Evolutionary conservation across 768 basidiomycete genomes (phyloP), one percentile per base, ranked within the genome.

Genomic region (Macrolepiota fuliginosa): DNA sequence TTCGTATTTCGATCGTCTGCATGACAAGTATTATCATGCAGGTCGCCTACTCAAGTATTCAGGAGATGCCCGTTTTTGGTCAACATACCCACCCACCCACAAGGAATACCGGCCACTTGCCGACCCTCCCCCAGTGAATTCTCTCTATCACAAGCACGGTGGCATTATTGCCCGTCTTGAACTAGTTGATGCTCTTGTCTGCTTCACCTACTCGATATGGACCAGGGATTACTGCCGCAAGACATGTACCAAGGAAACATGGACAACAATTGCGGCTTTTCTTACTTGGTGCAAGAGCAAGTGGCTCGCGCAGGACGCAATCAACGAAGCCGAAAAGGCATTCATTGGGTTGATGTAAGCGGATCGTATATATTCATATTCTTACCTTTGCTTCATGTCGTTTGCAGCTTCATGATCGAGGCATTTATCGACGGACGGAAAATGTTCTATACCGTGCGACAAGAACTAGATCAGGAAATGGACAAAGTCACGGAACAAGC

Each of bases 131-230:
- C 78, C 82, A 4, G 80, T 83, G 11, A 82, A 81, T 63, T 90
- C 90, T 0, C 75, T 82, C 39, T 93, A 93, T 71, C 87, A 91
- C 72, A 89, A 87, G 70, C 81, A 85, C 64, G 90, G 89, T 19
- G 85, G 86, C 22, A 75, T 91, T 64, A 88, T 93, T 68, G 89
- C 90, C 29, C 83, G 90, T 25, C 80, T 93, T 19, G 92, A 93
- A 71, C 86, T 91, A 51, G 75, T 92, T 42, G 91, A 94, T 72
- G 89, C 92, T 46, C 81, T 94, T 60, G 77, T 94, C 46, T 90
- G 89, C 74, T 94, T 94, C 74, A 85, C 89, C 3, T 95, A 92
- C 70, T 83, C 90, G 4, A 80, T 91, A 65, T 95, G 92, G 92
- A 86, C 83, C 72, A 87, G 82, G 68, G 91, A 92, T 63, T 84